Evolutionary conservation across 768 basidiomycete genomes (phyloP).

Genomic region (Lyophyllum atratum): DNA sequence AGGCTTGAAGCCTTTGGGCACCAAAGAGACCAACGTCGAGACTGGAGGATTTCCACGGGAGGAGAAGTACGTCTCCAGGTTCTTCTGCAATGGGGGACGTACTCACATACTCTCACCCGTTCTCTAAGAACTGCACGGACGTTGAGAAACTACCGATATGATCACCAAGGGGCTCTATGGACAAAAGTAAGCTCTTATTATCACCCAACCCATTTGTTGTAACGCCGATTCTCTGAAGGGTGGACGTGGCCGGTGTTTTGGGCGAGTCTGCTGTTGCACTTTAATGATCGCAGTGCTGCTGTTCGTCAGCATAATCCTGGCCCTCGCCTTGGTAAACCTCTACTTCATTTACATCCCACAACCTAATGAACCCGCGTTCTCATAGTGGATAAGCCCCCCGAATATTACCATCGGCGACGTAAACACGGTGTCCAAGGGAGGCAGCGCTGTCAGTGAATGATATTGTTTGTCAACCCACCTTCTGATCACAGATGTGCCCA

Average conservation of each 20-base stretch:
- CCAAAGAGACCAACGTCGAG: constrained; percentile 11
- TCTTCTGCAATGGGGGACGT: not conserved
- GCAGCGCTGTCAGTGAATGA: constrained; percentile 45
- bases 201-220: not conserved
- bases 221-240: constrained; percentile 42
- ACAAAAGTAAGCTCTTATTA: constrained; percentile 46
- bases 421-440: constrained; percentile 34
- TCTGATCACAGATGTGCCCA: not conserved
- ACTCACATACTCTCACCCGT: not conserved
- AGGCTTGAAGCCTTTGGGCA: constrained; percentile 8
- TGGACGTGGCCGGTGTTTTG: constrained; percentile 56
- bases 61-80: constrained; percentile 12
- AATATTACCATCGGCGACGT: constrained; percentile 59
- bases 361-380: not conserved
- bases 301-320: constrained; percentile 62
- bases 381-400: constrained; percentile 79
- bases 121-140: constrained; percentile 37
- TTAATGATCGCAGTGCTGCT: constrained; percentile 67
- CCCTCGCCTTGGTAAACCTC: constrained; percentile 64
- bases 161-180: constrained; percentile 68
- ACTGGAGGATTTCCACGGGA: constrained; percentile 5
- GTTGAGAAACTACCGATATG: constrained; percentile 53
- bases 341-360: not conserved
- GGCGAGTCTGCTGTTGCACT: constrained; percentile 78
- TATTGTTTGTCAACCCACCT: not conserved